phyloP scores from a whole-genome alignment of 306 rosid genomes.

The Prunus kanzakura region DNA sequence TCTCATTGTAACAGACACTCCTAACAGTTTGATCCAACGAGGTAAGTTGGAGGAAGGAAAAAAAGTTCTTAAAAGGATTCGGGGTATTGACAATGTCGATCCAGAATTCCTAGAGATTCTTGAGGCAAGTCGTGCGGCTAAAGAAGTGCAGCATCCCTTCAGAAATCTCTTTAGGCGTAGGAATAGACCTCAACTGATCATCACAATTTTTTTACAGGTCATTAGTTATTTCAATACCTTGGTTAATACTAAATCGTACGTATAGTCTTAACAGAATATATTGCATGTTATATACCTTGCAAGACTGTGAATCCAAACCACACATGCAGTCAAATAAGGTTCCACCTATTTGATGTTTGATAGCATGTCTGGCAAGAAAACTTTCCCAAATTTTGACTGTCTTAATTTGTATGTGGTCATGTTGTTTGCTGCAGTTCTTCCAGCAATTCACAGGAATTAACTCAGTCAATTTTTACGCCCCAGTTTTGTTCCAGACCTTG shows the following conservation, averaged over 20 bases:
- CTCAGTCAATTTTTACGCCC: conserved; percentile 70
- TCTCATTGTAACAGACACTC: conserved; percentile 44
- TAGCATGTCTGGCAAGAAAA: neutral
- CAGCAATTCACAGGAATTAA: conserved; percentile 70
- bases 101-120: conserved; percentile 51
- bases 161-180: conserved; percentile 35
- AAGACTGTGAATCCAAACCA: too few relatives aligned
- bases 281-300: too few relatives aligned
- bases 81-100: conserved; percentile 49
- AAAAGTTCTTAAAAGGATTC: conserved; percentile 44
- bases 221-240: neutral
- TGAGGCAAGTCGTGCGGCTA: conserved; percentile 44
- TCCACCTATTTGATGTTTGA: too few relatives aligned
- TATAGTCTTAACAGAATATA: neutral
- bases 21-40: conserved; percentile 55
- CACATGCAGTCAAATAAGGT: too few relatives aligned
- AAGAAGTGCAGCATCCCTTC: conserved; percentile 38
- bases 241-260: neutral
- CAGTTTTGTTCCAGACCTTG: conserved; percentile 50
- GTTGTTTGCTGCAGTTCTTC: conserved; percentile 35
- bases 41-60: conserved; percentile 52
- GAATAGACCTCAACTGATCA: conserved; percentile 51
- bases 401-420: neutral
- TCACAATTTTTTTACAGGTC: conserved; percentile 46
- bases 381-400: neutral